A percentile compares a stretch with the other conserved stretches of the same genome.
Conservation (phyloP, 345 rosid genomes). For the Salix arbutifolia region DNA sequence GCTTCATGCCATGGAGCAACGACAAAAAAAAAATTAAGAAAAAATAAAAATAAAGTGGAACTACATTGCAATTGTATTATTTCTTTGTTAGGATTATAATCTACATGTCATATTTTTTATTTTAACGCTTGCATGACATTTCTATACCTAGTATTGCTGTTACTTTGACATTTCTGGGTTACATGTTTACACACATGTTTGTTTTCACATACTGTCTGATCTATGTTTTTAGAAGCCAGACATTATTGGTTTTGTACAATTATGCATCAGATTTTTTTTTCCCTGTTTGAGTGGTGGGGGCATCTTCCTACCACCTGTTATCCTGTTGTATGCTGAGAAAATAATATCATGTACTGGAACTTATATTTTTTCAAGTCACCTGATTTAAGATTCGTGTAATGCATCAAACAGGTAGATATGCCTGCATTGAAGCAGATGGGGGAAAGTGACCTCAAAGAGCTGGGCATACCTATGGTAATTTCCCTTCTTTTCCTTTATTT, state of each 20-base stretch:
- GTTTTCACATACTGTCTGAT: not conserved
- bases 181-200: not conserved
- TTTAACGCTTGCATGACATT: not conserved
- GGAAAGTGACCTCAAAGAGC: constrained; percentile 84
- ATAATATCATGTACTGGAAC: not conserved
- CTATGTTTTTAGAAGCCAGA: constrained; percentile 8
- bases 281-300: not conserved
- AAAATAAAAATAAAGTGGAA: not conserved
- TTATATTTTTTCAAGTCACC: not conserved
- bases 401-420: constrained; percentile 76
- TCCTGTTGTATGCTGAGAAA: not conserved
- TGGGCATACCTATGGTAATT: constrained; percentile 92
- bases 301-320: not conserved
- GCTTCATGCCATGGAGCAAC: not conserved
- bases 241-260: not conserved
- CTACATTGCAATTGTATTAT: not conserved
- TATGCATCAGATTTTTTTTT: not conserved
- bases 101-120: not conserved
- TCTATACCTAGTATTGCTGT: not conserved
- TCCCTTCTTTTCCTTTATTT: constrained; percentile 2
- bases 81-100: not conserved
- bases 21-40: not conserved
- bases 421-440: constrained; percentile 85
- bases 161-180: not conserved
- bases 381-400: constrained; percentile 14